Percentiles rank a stretch among this genome's conserved stretches.
Conservation (phyloP, 495 filamentous ascomycete genomes). For the Penicillium salamii region DNA sequence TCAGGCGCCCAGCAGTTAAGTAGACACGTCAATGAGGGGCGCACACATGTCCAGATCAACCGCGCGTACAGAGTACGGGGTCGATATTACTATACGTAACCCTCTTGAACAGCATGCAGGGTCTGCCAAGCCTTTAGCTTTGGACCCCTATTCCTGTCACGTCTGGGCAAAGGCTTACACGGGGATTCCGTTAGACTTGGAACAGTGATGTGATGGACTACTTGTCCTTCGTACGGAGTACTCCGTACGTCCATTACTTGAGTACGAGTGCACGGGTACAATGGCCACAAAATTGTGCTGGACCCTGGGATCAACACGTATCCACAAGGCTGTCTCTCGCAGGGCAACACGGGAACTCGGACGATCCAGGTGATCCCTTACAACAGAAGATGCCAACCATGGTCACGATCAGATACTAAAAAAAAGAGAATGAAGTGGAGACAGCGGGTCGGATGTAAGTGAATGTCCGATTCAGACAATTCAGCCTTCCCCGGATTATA, state of each 20-base stretch:
- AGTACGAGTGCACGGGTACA: too few species aligned
- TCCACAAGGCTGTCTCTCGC: slow-evolving; percentile 8
- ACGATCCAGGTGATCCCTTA: slow-evolving; percentile 3
- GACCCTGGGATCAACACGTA: not conserved
- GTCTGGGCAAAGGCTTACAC: too few species aligned
- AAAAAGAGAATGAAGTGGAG: not conserved
- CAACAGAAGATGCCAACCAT: not conserved
- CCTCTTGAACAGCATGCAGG: not conserved
- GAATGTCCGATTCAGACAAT: not conserved
- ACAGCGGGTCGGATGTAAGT: not conserved
- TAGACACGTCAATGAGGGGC: not conserved
- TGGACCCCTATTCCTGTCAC: too few species aligned
- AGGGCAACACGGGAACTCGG: not conserved
- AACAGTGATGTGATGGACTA: too few species aligned
- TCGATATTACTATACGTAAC: too few species aligned
- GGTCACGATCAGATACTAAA: not conserved
- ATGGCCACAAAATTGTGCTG: too few species aligned
- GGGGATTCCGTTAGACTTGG: too few species aligned
- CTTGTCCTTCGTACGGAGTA: too few species aligned
- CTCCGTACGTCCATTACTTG: too few species aligned
- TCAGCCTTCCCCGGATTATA: not conserved
- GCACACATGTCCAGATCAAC: not conserved
- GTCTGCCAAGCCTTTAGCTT: not conserved
- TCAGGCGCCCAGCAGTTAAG: too few species aligned
- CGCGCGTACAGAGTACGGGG: too few species aligned